These are phyloP conservation scores for Candida stauntonica DNA, from an alignment of 805 yeast species.

Conservation along the genomic window DNA sequence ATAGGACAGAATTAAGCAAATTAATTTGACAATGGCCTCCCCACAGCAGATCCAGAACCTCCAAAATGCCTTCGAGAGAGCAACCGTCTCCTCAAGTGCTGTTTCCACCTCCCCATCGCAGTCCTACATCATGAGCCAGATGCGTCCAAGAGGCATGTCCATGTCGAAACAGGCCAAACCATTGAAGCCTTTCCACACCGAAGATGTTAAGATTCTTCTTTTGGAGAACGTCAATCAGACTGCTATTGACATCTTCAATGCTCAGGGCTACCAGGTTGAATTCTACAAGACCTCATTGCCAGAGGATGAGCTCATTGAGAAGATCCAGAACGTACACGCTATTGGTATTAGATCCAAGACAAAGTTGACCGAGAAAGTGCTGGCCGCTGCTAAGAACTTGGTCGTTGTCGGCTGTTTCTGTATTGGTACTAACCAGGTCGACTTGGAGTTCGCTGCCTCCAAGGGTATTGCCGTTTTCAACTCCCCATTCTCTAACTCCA, in stretches of 20 bases:
- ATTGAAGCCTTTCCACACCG: constrained; percentile 91
- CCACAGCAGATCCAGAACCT: constrained; percentile 61
- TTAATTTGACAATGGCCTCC: constrained; percentile 45
- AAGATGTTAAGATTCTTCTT: constrained; percentile 86
- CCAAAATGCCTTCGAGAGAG: constrained; percentile 52
- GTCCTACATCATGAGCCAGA: constrained; percentile 52
- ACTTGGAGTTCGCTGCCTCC: constrained; percentile 85
- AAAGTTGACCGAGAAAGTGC: constrained; percentile 70
- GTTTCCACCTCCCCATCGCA: constrained; percentile 82
- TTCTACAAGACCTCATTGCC: constrained; percentile 83
- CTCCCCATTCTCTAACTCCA: constrained; percentile 97
- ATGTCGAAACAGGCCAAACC: constrained; percentile 54
- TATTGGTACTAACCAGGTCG: constrained; percentile 98
- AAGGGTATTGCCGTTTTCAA: constrained; percentile 95
- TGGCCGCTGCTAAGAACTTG: constrained; percentile 84
- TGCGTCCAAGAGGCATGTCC: constrained; percentile 38
- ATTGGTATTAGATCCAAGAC: constrained; percentile 98
- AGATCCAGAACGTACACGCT: constrained; percentile 90
- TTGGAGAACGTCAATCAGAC: constrained; percentile 92
- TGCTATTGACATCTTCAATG: constrained; percentile 78
- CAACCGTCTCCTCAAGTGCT: constrained; percentile 58
- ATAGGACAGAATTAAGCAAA: neutral
- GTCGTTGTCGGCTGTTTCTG: constrained; percentile 96
- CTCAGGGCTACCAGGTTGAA: constrained; percentile 97
- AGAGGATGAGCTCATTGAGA: constrained; percentile 92